Percentiles rank a stretch among this genome's conserved stretches.
Conservation (phyloP, 768 basidiomycete species). For the Macrolepiota albuminosa region DNA sequence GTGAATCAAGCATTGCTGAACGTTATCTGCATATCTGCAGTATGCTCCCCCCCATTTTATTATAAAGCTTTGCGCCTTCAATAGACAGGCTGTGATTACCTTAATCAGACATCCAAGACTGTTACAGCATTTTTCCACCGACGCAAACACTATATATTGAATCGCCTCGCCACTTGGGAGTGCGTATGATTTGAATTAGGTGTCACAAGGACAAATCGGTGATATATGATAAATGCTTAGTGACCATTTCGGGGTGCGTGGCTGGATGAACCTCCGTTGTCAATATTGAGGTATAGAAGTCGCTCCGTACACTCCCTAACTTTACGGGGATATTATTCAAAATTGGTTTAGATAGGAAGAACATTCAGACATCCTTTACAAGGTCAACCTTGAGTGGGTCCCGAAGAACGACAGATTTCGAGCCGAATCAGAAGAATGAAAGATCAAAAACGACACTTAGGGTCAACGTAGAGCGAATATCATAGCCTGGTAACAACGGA, state of each 20-base stretch:
- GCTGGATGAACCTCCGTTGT: no score
- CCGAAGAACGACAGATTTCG: no score
- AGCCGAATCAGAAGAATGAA: not conserved
- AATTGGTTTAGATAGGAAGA: not conserved
- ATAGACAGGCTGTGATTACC: not conserved
- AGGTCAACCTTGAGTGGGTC: no score
- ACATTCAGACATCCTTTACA: no score
- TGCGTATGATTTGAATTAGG: no score
- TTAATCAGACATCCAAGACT: not conserved
- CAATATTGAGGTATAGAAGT: not conserved
- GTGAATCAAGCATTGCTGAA: not conserved
- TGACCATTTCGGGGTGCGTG: no score
- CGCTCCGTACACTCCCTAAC: not conserved
- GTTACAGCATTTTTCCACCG: not conserved
- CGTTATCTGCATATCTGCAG: not conserved
- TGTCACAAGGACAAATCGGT: not conserved
- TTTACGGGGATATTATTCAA: not conserved
- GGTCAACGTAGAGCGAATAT: not conserved
- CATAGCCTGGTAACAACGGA: not conserved
- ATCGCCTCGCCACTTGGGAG: no score
- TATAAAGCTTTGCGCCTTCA: not conserved
- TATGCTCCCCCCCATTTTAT: not conserved
- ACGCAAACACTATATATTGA: no score
- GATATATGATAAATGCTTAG: not conserved
- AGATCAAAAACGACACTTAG: not conserved